phyloP scores from a whole-genome alignment of 805 yeast species.

The Candida jianshihensis region DNA sequence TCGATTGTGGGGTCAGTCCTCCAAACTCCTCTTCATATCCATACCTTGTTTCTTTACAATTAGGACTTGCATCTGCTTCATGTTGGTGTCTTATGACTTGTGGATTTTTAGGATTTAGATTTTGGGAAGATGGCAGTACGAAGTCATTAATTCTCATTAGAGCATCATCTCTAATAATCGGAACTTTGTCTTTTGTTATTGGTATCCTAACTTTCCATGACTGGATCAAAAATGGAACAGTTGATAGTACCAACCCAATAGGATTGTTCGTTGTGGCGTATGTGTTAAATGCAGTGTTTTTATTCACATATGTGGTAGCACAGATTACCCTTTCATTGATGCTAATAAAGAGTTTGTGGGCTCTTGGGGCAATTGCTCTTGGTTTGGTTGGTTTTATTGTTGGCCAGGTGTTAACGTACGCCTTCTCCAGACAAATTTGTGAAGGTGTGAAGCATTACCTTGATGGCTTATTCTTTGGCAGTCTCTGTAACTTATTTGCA shows the following conservation, averaged over 20 bases:
- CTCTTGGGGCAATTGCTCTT: slow-evolving; percentile 72
- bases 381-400: slow-evolving; percentile 67
- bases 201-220: slow-evolving; percentile 67
- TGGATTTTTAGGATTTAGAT: slow-evolving; percentile 78
- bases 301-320: slow-evolving; percentile 55
- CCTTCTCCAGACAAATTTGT: slow-evolving; percentile 61
- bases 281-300: slow-evolving; percentile 60
- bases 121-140: slow-evolving; percentile 91
- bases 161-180: slow-evolving; percentile 46
- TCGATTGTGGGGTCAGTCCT: slow-evolving; percentile 90
- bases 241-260: slow-evolving; percentile 48
- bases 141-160: slow-evolving; percentile 54
- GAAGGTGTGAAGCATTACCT: slow-evolving; percentile 71
- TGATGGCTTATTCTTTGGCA: slow-evolving; percentile 84
- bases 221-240: slow-evolving; percentile 40
- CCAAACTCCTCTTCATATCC: slow-evolving; percentile 72
- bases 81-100: slow-evolving; percentile 64
- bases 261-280: slow-evolving; percentile 67
- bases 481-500: slow-evolving; percentile 72
- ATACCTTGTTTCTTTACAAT: slow-evolving; percentile 77
- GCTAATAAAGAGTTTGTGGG: slow-evolving; percentile 78
- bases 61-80: slow-evolving; percentile 65
- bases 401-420: slow-evolving; percentile 77
- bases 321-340: slow-evolving; percentile 63
- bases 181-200: slow-evolving; percentile 58